These are phyloP conservation scores for Madurella fahalii DNA, from an alignment of 2,329 filamentous ascomycete species.

Conservation along the genomic window DNA sequence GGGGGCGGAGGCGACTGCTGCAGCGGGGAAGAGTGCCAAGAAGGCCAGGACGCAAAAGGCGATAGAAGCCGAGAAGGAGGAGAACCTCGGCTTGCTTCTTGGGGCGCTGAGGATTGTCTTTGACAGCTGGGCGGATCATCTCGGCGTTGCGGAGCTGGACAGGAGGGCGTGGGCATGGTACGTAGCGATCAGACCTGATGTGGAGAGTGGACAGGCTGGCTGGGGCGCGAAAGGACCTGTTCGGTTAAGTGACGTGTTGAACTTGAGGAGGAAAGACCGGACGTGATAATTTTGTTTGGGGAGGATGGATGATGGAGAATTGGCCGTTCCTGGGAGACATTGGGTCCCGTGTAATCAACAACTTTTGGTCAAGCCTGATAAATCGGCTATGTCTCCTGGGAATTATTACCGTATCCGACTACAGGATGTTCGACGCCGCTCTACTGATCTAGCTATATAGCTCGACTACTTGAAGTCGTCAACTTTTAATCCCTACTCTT, in stretches of 20 bases:
- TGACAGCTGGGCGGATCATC: conserved; percentile 65
- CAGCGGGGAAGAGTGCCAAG: conserved; percentile 22
- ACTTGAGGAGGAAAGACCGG: conserved; percentile 42
- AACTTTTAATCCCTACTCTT: too few relatives aligned
- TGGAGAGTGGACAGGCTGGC: conserved; percentile 67
- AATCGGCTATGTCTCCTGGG: too few relatives aligned
- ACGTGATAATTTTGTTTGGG: neutral
- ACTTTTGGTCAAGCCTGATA: too few relatives aligned
- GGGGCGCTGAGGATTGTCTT: conserved; percentile 69
- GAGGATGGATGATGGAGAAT: neutral
- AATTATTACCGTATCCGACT: too few relatives aligned
- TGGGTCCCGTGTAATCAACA: too few relatives aligned
- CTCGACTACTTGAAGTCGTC: too few relatives aligned
- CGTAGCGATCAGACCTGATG: conserved; percentile 67
- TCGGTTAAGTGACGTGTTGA: conserved; percentile 62
- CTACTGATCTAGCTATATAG: too few relatives aligned
- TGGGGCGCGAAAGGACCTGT: conserved; percentile 80
- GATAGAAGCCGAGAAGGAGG: conserved; percentile 58
- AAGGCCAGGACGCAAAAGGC: conserved; percentile 49
- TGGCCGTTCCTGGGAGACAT: too few relatives aligned
- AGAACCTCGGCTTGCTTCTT: conserved; percentile 65
- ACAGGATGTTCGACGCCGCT: too few relatives aligned
- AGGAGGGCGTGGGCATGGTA: conserved; percentile 80
- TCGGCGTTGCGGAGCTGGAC: conserved; percentile 66
- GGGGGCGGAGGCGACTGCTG: neutral